A percentile compares a stretch with the other conserved stretches of the same genome.
These are phyloP conservation scores for Chytridiales sp. DNA, from an alignment of 371 early-diverging fungal genomes.

Conservation along the genomic window DNA sequence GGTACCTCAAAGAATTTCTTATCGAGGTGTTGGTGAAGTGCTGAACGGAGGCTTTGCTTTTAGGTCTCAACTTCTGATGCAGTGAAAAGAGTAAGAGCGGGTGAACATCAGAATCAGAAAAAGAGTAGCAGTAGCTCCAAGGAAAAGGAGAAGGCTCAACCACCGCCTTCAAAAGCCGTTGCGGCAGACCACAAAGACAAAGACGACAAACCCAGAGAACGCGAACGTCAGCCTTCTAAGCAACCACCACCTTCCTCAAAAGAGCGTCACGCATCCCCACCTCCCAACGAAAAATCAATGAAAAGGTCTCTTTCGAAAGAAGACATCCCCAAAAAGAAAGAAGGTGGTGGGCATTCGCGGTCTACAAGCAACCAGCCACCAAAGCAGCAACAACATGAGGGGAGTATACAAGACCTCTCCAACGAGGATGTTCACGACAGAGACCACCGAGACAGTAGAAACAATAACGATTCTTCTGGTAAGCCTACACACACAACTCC, in stretches of 20 bases:
- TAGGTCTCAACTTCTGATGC: conserved; percentile 43
- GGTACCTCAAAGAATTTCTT: conserved; percentile 18
- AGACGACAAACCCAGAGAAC: conserved; percentile 2
- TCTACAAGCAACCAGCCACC: too few species aligned
- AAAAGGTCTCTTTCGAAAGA: too few species aligned
- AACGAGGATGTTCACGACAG: neutral
- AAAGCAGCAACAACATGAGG: too few species aligned
- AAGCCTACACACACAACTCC: too few species aligned
- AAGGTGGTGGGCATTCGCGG: too few species aligned
- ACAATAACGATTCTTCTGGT: too few species aligned
- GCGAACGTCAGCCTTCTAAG: neutral
- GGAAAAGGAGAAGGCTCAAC: conserved; percentile 15
- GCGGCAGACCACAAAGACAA: neutral
- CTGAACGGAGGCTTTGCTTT: neutral
- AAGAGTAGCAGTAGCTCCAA: neutral
- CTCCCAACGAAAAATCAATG: too few species aligned
- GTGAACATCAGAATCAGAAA: conserved; percentile 40
- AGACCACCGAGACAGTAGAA: too few species aligned
- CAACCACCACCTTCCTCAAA: conserved; percentile 1
- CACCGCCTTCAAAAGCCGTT: neutral
- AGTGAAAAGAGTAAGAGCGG: conserved; percentile 43
- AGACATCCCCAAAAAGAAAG: too few species aligned
- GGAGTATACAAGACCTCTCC: neutral
- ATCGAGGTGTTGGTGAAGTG: neutral
- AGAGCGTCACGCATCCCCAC: too few species aligned